Conservation (phyloP, 2,329 filamentous ascomycete genomes). For the Elsinoe perseae region DNA sequence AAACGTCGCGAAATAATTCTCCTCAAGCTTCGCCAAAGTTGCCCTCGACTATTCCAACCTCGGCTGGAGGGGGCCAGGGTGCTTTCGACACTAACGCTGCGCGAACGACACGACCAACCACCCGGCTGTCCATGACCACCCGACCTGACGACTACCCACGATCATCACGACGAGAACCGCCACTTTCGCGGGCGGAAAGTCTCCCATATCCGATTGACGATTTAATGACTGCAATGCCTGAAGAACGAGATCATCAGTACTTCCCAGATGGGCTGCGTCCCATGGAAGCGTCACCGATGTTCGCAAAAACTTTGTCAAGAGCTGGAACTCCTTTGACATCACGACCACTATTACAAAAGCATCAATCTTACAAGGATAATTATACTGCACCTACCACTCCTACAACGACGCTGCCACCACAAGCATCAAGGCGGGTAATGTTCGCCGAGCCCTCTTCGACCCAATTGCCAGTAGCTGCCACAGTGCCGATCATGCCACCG, state of each 20-base stretch:
- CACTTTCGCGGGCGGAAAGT: conserved; percentile 24
- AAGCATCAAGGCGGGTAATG: background rate
- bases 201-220: conserved; percentile 43
- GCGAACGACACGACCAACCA: conserved; percentile 23
- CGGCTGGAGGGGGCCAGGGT: conserved; percentile 14
- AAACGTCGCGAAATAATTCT: conserved; percentile 15
- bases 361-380: conserved; percentile 6
- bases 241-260: conserved; percentile 37
- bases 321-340: conserved; percentile 1
- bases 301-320: conserved; percentile 15
- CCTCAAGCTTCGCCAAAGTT: conserved; percentile 5
- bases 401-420: background rate
- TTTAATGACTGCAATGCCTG: conserved; percentile 34
- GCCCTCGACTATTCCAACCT: background rate
- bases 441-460: background rate
- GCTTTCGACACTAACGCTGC: conserved; percentile 24
- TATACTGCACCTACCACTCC: conserved; percentile 5
- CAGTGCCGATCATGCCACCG: conserved; percentile 38
- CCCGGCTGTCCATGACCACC: conserved; percentile 23
- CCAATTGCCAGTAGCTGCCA: background rate
- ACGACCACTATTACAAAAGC: conserved; percentile 1
- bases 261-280: conserved; percentile 19
- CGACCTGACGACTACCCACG: conserved; percentile 19
- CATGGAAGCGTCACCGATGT: conserved; percentile 19
- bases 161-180: conserved; percentile 10